Conservation (phyloP, 2,329 filamentous ascomycete species). For the Microdochium paspali region DNA sequence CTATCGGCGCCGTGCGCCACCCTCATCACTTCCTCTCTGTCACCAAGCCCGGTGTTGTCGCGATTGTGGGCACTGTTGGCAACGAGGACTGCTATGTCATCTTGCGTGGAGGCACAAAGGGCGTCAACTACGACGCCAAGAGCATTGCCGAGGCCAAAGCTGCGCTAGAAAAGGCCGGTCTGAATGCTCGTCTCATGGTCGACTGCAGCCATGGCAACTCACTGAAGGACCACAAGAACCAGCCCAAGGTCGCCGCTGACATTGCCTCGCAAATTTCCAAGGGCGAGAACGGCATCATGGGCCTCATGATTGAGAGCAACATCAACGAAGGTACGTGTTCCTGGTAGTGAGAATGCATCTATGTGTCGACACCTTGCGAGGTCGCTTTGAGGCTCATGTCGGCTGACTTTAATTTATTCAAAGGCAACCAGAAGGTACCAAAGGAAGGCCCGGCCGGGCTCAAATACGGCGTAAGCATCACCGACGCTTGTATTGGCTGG, state of each 20-base stretch:
- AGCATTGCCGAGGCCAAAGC: slow-evolving; percentile 79
- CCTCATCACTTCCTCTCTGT: slow-evolving; percentile 96
- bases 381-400: not conserved
- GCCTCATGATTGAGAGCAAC: slow-evolving; percentile 98
- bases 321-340: slow-evolving; percentile 72
- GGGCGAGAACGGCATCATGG: slow-evolving; percentile 84
- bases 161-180: slow-evolving; percentile 63
- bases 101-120: slow-evolving; percentile 81
- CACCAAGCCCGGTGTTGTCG: slow-evolving; percentile 90
- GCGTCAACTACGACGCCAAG: slow-evolving; percentile 85
- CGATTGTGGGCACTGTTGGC: slow-evolving; percentile 87
- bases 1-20: slow-evolving; percentile 84
- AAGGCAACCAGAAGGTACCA: slow-evolving; percentile 84
- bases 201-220: slow-evolving; percentile 98
- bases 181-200: slow-evolving; percentile 79
- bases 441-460: slow-evolving; percentile 75
- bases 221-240: slow-evolving; percentile 92
- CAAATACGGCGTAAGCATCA: slow-evolving; percentile 93
- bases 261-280: slow-evolving; percentile 76
- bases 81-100: slow-evolving; percentile 98
- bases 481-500: slow-evolving; percentile 95
- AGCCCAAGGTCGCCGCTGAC: slow-evolving; percentile 80
- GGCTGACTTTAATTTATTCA: not conserved
- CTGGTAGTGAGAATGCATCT: slow-evolving; percentile 12
- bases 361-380: not conserved